Evolutionary conservation across 805 yeast genomes (phyloP).

Genomic region (Pichia kluyveri): DNA sequence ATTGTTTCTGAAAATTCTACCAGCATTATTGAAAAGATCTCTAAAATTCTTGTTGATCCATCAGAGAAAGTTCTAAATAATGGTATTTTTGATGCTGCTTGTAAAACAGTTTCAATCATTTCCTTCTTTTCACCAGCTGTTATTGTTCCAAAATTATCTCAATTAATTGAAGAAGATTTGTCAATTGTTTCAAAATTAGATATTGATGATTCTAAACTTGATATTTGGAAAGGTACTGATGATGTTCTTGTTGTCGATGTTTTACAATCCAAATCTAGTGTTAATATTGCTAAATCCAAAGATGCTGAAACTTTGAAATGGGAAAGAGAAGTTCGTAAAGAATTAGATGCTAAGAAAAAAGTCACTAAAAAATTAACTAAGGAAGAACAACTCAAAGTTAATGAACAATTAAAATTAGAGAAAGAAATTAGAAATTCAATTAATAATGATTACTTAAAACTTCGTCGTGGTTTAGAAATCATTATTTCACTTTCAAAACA

Average conservation of each 20-base stretch:
- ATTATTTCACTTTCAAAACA: conserved; percentile 44
- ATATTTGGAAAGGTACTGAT: conserved; percentile 61
- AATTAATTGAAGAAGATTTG: conserved; percentile 36
- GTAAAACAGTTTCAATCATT: conserved; percentile 37
- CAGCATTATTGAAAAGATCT: conserved; percentile 19
- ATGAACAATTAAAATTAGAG: conserved; percentile 59
- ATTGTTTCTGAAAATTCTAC: conserved; percentile 30
- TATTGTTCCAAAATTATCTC: conserved; percentile 42
- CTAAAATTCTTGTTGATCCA: conserved; percentile 9
- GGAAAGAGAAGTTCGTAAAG: conserved; percentile 79
- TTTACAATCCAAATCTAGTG: conserved; percentile 33
- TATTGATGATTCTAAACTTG: conserved; percentile 41
- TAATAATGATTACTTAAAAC: conserved; percentile 25
- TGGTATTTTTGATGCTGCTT: conserved; percentile 43
- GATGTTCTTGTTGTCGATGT: conserved; percentile 65
- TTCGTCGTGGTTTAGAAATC: conserved; percentile 44
- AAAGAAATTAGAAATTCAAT: conserved; percentile 42
- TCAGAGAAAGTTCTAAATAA: conserved; percentile 25
- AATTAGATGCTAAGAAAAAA: conserved; percentile 45
- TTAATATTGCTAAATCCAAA: conserved; percentile 54
- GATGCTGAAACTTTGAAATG: conserved; percentile 82
- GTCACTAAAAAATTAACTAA: conserved; percentile 52
- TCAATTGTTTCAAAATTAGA: conserved; percentile 24
- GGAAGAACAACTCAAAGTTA: conserved; percentile 63
- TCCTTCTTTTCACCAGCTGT: conserved; percentile 53